These are phyloP conservation scores for Aspergillus alliaceus DNA, from an alignment of 2,329 filamentous ascomycete species.

Conservation along the genomic window DNA sequence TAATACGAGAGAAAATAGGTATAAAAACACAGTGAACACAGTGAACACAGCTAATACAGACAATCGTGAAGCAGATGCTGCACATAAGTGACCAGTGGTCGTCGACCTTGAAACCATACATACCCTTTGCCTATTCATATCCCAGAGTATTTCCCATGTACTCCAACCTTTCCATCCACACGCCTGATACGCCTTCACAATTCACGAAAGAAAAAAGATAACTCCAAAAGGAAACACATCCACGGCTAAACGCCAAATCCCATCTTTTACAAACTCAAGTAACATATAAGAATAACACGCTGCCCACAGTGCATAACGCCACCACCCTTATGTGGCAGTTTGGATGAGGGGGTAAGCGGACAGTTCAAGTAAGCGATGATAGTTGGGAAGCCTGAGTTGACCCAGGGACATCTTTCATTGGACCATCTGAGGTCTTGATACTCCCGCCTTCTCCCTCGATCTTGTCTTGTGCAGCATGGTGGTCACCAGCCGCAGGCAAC, in stretches of 20 bases:
- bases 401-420: constrained; percentile 33
- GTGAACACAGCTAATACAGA: constrained; percentile 20
- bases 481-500: constrained; percentile 11
- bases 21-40: constrained; percentile 20
- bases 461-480: constrained; percentile 10
- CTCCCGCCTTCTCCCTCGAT: constrained; percentile 11
- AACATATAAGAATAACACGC: constrained; percentile 5
- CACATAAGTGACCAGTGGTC: constrained; percentile 12
- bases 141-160: background rate
- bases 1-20: constrained; percentile 9
- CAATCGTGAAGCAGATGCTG: constrained; percentile 26
- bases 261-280: constrained; percentile 20
- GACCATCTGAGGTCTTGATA: constrained; percentile 26
- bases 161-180: background rate
- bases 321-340: background rate
- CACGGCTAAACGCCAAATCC: constrained; percentile 24
- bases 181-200: background rate
- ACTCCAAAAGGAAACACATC: constrained; percentile 8
- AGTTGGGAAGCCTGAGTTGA: constrained; percentile 27
- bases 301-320: background rate
- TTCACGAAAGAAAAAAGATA: constrained; percentile 5
- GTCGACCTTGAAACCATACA: constrained; percentile 11
- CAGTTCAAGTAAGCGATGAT: constrained; percentile 25
- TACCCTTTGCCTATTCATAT: constrained; percentile 14
- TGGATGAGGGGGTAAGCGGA: background rate